Percentiles rank a stretch among this genome's conserved stretches.
Conservation (phyloP, 2,329 filamentous ascomycete species). For the Ascochyta clinopodiicola region DNA sequence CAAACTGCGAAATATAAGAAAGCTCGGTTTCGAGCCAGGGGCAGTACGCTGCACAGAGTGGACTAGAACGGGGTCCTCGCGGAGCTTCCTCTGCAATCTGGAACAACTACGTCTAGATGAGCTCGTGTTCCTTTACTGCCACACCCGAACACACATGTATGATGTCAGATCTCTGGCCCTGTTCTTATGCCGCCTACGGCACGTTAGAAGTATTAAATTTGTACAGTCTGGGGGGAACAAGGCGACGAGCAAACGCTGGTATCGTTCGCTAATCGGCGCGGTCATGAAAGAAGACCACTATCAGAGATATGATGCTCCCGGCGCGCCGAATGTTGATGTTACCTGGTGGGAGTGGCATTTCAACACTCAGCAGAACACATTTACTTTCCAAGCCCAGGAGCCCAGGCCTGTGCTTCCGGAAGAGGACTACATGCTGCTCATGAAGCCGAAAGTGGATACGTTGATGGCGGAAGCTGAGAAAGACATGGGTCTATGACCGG, state of each 20-base stretch:
- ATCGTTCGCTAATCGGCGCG: slow-evolving; percentile 46
- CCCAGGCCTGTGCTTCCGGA: slow-evolving; percentile 42
- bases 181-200: slow-evolving; percentile 43
- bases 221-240: slow-evolving; percentile 31
- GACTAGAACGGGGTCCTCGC: slow-evolving; percentile 41
- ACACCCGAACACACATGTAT: slow-evolving; percentile 27
- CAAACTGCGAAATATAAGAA: slow-evolving; percentile 37
- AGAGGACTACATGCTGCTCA: slow-evolving; percentile 46
- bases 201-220: slow-evolving; percentile 45
- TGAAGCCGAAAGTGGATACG: slow-evolving; percentile 47
- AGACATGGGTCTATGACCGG: background rate
- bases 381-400: slow-evolving; percentile 38
- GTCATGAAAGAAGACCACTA: slow-evolving; percentile 52
- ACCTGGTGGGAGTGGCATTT: slow-evolving; percentile 52
- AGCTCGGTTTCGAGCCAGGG: slow-evolving; percentile 36
- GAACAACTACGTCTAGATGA: slow-evolving; percentile 39
- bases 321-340: slow-evolving; percentile 36
- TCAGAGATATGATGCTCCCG: slow-evolving; percentile 45
- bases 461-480: slow-evolving; percentile 29
- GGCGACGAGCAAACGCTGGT: slow-evolving; percentile 13
- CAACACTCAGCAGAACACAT: slow-evolving; percentile 34
- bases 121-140: slow-evolving; percentile 31
- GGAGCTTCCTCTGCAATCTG: slow-evolving; percentile 39
- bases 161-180: slow-evolving; percentile 38
- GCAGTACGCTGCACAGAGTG: slow-evolving; percentile 10